Percentiles rank a stretch among this genome's conserved stretches.
These are phyloP conservation scores for Gonapodya sp. DNA, from an alignment of 192 early-diverging fungal genomes.

Conservation along the genomic window DNA sequence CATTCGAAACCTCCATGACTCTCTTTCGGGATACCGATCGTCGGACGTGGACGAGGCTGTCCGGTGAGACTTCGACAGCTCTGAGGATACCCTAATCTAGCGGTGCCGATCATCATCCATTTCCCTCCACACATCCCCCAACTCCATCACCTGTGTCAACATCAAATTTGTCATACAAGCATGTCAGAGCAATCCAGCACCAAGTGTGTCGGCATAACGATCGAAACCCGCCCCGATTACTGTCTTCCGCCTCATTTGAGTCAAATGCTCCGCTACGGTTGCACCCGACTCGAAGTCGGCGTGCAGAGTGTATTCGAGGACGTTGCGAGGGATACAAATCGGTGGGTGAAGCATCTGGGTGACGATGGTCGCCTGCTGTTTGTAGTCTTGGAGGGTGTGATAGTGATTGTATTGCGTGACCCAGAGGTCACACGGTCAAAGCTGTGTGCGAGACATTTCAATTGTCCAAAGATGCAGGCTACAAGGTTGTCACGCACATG, in stretches of 20 bases:
- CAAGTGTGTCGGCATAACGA: conserved; percentile 99
- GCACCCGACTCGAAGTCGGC: conserved; percentile 95
- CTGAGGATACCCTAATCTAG: too few species aligned
- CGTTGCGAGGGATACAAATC: conserved; percentile 96
- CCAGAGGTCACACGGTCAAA: conserved; percentile 92
- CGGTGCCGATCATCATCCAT: too few species aligned
- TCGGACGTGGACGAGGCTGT: conserved; percentile 96
- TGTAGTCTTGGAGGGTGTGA: not conserved
- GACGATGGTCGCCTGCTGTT: not conserved
- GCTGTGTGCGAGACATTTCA: conserved; percentile 98
- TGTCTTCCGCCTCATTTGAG: conserved; percentile 92
- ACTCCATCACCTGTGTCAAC: conserved; percentile 3
- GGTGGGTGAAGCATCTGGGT: conserved; percentile 23
- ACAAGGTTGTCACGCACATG: conserved; percentile 99
- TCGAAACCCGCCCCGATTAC: conserved; percentile 97
- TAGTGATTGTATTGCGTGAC: not conserved
- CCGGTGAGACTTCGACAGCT: conserved; percentile 38
- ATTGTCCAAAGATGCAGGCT: conserved; percentile 94
- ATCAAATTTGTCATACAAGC: conserved; percentile 19
- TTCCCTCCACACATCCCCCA: conserved; percentile 2
- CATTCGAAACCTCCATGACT: conserved; percentile 91
- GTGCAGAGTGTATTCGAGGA: conserved; percentile 99
- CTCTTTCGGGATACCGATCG: conserved; percentile 83
- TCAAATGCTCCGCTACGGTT: conserved; percentile 98
- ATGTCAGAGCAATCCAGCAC: conserved; percentile 93